Conservation (phyloP, 179 eudicot species). For the Camellia oleifera region DNA sequence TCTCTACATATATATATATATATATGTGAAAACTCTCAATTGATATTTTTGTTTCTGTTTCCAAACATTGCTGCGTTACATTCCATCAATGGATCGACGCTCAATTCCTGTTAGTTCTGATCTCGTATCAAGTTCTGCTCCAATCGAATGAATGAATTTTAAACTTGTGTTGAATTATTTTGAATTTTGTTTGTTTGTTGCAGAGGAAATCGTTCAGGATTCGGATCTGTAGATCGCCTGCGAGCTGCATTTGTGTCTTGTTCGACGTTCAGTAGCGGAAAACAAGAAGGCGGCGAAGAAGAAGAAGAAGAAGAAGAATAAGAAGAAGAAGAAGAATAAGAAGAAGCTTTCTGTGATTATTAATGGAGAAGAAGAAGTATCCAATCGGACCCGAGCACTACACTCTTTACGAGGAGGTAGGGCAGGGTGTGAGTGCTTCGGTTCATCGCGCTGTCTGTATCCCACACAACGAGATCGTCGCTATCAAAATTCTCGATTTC, state of each 20-base stretch:
- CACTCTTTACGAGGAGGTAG: conserved; percentile 71
- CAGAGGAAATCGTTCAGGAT: conserved; percentile 1
- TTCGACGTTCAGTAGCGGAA: conserved; percentile 19
- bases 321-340: not conserved
- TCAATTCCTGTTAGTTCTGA: too few species aligned
- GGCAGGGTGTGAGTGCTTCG: conserved; percentile 81
- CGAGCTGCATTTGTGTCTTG: conserved; percentile 25
- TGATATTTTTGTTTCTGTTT: too few species aligned
- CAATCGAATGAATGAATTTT: too few species aligned
- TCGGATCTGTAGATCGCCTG: conserved; percentile 2
- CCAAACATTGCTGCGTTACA: too few species aligned
- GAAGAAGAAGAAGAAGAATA: not conserved
- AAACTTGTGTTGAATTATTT: not conserved
- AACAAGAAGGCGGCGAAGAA: not conserved
- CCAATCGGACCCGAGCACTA: conserved; percentile 79
- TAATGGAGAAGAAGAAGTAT: conserved; percentile 67
- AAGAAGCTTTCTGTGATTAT: not conserved
- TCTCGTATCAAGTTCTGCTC: too few species aligned
- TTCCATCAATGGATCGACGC: too few species aligned
- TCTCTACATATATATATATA: too few species aligned
- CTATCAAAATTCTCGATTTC: conserved; percentile 84
- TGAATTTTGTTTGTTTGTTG: not conserved
- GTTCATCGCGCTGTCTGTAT: conserved; percentile 76
- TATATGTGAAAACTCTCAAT: too few species aligned
- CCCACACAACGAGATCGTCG: conserved; percentile 59